Evolutionary conservation across 495 filamentous ascomycete genomes (phyloP).

Genomic region (Tuber melanosporum): DNA sequence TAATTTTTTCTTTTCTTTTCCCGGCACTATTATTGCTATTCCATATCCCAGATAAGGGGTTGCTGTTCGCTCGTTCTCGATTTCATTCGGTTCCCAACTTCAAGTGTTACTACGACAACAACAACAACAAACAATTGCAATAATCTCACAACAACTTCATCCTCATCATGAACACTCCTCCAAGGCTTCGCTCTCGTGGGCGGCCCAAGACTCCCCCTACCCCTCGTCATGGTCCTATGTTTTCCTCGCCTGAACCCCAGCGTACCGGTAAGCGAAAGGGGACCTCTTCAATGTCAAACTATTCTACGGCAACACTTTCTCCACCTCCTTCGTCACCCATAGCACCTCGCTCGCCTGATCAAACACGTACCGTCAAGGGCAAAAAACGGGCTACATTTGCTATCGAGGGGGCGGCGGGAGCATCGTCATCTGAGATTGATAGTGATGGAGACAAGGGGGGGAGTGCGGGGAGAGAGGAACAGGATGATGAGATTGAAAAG

Average conservation of each 20-base stretch:
- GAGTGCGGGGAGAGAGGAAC: constrained; percentile 7
- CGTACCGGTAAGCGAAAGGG: constrained; percentile 12
- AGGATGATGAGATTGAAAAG: constrained; percentile 27
- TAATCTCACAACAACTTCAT: constrained; percentile 9
- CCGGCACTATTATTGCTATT: not conserved
- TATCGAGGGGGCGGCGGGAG: constrained; percentile 49
- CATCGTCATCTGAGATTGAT: constrained; percentile 9
- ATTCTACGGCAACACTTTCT: constrained; percentile 42
- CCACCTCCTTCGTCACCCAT: constrained; percentile 36
- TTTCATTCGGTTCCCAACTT: constrained; percentile 29
- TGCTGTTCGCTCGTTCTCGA: constrained; percentile 14
- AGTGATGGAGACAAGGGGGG: constrained; percentile 25
- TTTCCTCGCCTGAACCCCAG: constrained; percentile 39
- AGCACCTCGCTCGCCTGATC: constrained; percentile 48
- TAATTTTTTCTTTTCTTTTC: not conserved
- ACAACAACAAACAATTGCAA: constrained; percentile 4
- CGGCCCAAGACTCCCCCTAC: constrained; percentile 43
- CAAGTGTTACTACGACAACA: constrained; percentile 14
- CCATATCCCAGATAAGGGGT: constrained; percentile 15
- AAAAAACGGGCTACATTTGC: constrained; percentile 56
- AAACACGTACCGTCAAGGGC: constrained; percentile 47
- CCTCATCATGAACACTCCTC: constrained; percentile 45
- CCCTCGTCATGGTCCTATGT: constrained; percentile 39
- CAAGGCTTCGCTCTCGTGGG: constrained; percentile 42
- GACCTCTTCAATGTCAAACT: constrained; percentile 33